Evolutionary conservation across 1,284 basidiomycete genomes (phyloP), one percentile per base, ranked within the genome.

Genomic region (Sporisorium scitamineum): DNA sequence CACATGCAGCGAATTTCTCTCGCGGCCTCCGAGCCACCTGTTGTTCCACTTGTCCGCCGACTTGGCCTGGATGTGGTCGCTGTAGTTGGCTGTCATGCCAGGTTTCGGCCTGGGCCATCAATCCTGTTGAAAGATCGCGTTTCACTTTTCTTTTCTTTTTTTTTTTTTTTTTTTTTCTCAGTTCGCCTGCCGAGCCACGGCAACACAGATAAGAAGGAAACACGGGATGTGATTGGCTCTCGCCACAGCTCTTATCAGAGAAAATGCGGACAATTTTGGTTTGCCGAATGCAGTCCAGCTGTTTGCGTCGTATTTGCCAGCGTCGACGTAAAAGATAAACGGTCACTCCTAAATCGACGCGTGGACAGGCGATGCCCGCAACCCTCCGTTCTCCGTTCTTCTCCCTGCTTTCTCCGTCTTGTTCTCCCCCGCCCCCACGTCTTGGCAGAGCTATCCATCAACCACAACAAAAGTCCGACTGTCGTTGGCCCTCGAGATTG

Each of bases 301-400:
- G n/a, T n/a, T 24, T 54, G 54, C 54, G 39, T 56, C 31, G 55
- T 16, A 18, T 37, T 47, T 32, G 18, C 29, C 9, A 1, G 55
- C 55, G 55, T 57, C 44, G 22, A 27, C 10, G 24, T 37, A 45
- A 34, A 32, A 57, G 44, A 56, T 56, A 55, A 54, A 11, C 39
- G 13, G 14, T n/a, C 18, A 5, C 37, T 24, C 24, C 24, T 11
- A 56, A 20, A 26, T 56, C 42, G 54, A 56, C 54, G 54, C 54
- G 2, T 5, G 4, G 16, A 39, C 18, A 5, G n/a, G 39, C 39
- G 22, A 16, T 52, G 51, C 51, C 51, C 34, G 27, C 42, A 34
- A 32, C 29, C 55, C 27, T 32, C 29, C 54, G 20, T 11, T 20
- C 32, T 29, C 32, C 7, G 42, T 27, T 4, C 26, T 32, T 31